Percentiles rank a stretch among this genome's conserved stretches.
Evolutionary conservation across 2,329 filamentous ascomycete genomes (phyloP).

Genomic region (Curvularia sp.): DNA sequence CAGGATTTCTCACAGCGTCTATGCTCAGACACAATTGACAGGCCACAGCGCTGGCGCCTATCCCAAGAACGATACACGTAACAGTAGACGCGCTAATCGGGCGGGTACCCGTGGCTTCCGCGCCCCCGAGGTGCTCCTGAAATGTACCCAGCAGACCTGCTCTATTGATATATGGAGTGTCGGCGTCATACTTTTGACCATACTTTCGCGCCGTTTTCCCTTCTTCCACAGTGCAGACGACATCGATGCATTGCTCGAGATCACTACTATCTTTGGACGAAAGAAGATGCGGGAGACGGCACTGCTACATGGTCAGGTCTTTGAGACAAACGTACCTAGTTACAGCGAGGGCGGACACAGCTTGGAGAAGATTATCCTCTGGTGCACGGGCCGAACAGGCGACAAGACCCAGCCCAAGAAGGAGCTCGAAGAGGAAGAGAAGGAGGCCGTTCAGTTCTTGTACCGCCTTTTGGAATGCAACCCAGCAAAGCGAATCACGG

Average conservation of each 20-base stretch:
- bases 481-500: constrained; percentile 75
- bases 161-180: constrained; percentile 96
- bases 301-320: constrained; percentile 84
- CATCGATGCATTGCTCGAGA: constrained; percentile 96
- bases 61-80: constrained; percentile 87
- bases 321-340: constrained; percentile 91
- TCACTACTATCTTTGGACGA: constrained; percentile 90
- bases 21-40: constrained; percentile 61
- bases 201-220: constrained; percentile 89
- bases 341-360: constrained; percentile 85
- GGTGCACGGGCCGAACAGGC: constrained; percentile 82
- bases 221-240: constrained; percentile 99
- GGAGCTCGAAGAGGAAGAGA: constrained; percentile 71
- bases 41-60: constrained; percentile 66
- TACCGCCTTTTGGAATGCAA: constrained; percentile 78
- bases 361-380: constrained; percentile 92
- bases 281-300: constrained; percentile 84
- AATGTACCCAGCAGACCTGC: constrained; percentile 93
- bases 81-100: constrained; percentile 88
- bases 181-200: constrained; percentile 95
- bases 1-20: constrained; percentile 63
- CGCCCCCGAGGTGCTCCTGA: constrained; percentile 94
- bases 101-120: constrained; percentile 95
- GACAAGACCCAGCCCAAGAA: constrained; percentile 56
- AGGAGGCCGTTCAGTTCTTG: constrained; percentile 75